Base-by-base conservation (phyloP, 345 rosid genomes). In the Eutrema yunnanense region DNA sequence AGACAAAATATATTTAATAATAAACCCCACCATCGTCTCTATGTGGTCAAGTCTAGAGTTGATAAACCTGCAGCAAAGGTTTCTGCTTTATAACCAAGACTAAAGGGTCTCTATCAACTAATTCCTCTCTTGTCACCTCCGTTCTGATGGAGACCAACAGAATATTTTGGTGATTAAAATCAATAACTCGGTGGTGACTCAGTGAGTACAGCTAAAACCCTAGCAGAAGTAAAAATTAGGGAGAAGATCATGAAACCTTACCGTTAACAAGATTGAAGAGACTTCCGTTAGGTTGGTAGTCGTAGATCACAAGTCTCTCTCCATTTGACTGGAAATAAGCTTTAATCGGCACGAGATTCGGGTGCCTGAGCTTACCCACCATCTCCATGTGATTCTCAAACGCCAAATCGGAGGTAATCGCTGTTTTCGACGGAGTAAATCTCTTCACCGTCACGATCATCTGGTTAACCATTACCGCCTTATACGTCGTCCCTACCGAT, bases 191-290 rank as follows among this genome's bases (percentile, higher is more conserved):
- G 59, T 9, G 1, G 36, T 14, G 65, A 72, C 74, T 78, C 65
- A 72, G 62, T 67, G 57, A 36, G 43, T 67, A 48, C 2, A 69
- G 30, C 38, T 6, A 13, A 44, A 62, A 75, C 63, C 59, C 47
- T 61, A 61, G 4, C 36, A 22, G 4, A 8, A 6, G 6, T 0
- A 47, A 0, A 3, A 48, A 0, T 37, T 3, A 43, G 5, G 9
- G 37, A 30, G 27, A 4, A 22, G 36, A 66, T 3, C 40, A 61
- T 3, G 47, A 61, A 65, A 40, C 8, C 11, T 83, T 59, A 91
- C 98, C 96, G 14, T 91, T 93, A 78, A 94, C 81, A 73, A 94
- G 97, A 77, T 81, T 88, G 83, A 79, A 87, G 90, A 94, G 93
- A 72, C 98, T 91, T 65, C 98, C 98, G 59, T 91, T 91, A 57